Evolutionary conservation across 2,329 filamentous ascomycete genomes (phyloP), one percentile per base, ranked within the genome.

Genomic region (Anisogramma anomala): DNA sequence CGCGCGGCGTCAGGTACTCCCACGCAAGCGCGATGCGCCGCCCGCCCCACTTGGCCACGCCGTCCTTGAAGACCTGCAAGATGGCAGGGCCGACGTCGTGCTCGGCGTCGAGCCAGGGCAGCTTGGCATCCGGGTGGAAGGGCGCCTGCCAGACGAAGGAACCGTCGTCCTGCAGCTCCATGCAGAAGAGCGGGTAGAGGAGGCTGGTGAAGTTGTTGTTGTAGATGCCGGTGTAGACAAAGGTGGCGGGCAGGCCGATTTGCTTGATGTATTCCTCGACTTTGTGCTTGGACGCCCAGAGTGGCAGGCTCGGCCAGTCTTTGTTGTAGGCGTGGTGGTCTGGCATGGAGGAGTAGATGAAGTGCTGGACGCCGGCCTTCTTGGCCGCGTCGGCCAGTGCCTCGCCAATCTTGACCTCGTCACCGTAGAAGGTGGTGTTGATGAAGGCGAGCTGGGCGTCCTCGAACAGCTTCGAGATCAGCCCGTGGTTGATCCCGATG

Each of bases 201-300:
- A 95, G 71, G 34, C 84, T 91, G 22, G 89, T 96, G 63, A 96
- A 98, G 60, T 98, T 96, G 64, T 96, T 96, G 70, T 96, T 94
- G 69, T 96, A 98, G 53, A 95, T 95, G 45, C 89, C 91, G 8
- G 88, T 86, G 62, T 95, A 95, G 50, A 95, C 81, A 60, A 94
- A 96, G 0, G 89, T 96, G 1, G 88, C 79, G 0, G 85, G 85
- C 9, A 95, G 69, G 8, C 79, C 79, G 30, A 94, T 74, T 57
- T 86, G 76, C 43, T 84, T 78, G 38, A 95, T 74, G 60, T 96
- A 94, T 41, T 91, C 83, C 62, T 96, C 91, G 31, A 96, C 82
- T 36, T 84, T 80, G 61, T 93, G 87, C 63, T 98, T 98, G 47
- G 82, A 80, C 4, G 84, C 79, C 89, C 91, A 98, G 39, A 94